Percentiles rank a stretch among this genome's conserved stretches.
These are phyloP conservation scores for Tolypocladium tropicale DNA, from an alignment of 2,329 filamentous ascomycete genomes.

Conservation along the genomic window DNA sequence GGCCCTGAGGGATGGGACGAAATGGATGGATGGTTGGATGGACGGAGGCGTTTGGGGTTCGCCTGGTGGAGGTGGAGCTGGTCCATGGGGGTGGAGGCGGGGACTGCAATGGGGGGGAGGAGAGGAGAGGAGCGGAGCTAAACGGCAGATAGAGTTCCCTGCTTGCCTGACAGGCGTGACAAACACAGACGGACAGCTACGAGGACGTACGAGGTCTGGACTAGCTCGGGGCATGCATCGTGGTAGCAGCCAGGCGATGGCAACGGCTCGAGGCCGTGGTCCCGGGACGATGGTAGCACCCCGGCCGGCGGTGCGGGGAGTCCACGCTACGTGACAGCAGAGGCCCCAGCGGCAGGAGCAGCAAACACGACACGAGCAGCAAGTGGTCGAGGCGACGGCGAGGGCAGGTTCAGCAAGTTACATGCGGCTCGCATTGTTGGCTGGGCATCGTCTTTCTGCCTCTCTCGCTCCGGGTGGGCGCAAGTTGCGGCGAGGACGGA, in stretches of 20 bases:
- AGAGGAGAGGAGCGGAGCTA: neutral
- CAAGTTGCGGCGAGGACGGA: too few relatives aligned
- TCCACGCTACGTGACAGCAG: neutral
- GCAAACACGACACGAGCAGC: neutral
- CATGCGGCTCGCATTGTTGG: neutral
- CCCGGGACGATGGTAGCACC: neutral
- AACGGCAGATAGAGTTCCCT: neutral
- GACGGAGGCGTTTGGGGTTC: slow-evolving; percentile 2
- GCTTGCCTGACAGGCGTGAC: neutral
- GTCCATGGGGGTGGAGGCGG: neutral
- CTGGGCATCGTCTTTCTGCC: neutral
- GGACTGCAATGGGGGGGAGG: neutral
- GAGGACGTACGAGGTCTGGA: neutral
- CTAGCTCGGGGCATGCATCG: neutral
- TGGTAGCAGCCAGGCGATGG: neutral
- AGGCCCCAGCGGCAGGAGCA: neutral
- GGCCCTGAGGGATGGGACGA: slow-evolving; percentile 1
- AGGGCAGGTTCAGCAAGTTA: neutral
- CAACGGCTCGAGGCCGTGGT: neutral
- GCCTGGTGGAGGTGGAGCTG: neutral
- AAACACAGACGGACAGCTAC: neutral
- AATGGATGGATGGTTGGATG: slow-evolving; percentile 5
- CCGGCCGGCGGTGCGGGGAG: neutral
- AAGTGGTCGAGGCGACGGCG: neutral
- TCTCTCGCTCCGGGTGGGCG: too few relatives aligned